phyloP scores from a whole-genome alignment of 2,329 filamentous ascomycete genomes.

The Aspergillus sp. region DNA sequence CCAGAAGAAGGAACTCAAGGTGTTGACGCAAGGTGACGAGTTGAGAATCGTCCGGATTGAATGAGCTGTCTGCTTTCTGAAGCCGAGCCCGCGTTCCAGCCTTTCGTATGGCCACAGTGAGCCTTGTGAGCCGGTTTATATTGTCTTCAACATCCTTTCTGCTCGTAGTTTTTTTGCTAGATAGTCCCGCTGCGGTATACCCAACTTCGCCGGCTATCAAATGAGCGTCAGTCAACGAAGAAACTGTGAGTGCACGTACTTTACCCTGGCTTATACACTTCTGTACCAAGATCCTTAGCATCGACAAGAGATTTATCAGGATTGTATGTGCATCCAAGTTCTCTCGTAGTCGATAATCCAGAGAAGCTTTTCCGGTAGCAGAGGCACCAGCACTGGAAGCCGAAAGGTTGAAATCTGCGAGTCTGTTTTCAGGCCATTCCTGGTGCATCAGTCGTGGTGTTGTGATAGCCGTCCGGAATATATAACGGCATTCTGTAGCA shows the following conservation, averaged over 20 bases:
- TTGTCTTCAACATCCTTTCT: constrained; percentile 6
- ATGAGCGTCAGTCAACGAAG: too few species aligned
- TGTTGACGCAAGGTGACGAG: background rate
- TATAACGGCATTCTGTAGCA: background rate
- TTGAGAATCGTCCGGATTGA: background rate
- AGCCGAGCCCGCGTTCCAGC: background rate
- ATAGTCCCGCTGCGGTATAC: background rate
- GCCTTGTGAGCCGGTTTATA: background rate
- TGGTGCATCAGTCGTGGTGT: background rate
- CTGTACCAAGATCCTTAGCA: background rate
- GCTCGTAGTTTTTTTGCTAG: background rate
- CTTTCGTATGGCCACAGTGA: background rate
- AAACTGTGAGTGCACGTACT: background rate
- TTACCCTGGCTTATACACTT: background rate
- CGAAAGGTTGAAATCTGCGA: constrained; percentile 12
- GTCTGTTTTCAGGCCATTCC: constrained; percentile 6
- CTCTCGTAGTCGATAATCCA: background rate
- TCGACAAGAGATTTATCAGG: background rate
- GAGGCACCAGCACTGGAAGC: background rate
- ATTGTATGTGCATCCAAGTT: background rate
- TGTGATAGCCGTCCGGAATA: background rate
- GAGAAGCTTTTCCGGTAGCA: background rate
- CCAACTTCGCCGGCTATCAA: too few species aligned
- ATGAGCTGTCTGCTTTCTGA: background rate
- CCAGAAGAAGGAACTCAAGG: background rate